Percentiles rank a stretch among this genome's conserved stretches.
phyloP scores from a whole-genome alignment of 495 filamentous ascomycete genomes.

The Staphylotrichum tortipilum region DNA sequence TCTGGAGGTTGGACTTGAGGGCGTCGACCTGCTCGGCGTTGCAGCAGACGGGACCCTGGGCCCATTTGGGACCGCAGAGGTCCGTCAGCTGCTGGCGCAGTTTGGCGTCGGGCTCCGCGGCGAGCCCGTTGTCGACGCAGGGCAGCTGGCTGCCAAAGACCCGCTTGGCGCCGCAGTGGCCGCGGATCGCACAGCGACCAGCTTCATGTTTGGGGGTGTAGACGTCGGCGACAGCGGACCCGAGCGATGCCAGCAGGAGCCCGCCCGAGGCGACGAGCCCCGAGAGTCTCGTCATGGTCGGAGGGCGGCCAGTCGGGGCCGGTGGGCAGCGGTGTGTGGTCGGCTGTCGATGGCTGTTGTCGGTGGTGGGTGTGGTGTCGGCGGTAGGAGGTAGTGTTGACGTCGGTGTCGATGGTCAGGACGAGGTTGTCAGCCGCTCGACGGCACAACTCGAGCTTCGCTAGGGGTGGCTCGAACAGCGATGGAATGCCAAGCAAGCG shows the following conservation, averaged over 20 bases:
- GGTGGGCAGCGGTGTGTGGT: too few species aligned
- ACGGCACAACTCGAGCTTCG: slow-evolving; percentile 23
- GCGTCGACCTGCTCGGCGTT: slow-evolving; percentile 71
- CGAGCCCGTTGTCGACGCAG: slow-evolving; percentile 85
- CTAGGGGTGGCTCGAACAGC: too few species aligned
- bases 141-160: slow-evolving; percentile 83
- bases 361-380: too few species aligned
- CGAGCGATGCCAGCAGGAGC: slow-evolving; percentile 29
- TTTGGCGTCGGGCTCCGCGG: slow-evolving; percentile 58
- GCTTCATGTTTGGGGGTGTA: slow-evolving; percentile 65
- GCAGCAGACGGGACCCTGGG: slow-evolving; percentile 75
- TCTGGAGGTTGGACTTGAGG: slow-evolving; percentile 70
- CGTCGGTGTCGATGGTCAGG: too few species aligned
- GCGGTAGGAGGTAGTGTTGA: too few species aligned
- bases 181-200: slow-evolving; percentile 84
- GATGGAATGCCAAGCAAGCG: too few species aligned
- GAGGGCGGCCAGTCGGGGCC: too few species aligned
- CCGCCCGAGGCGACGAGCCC: slow-evolving; percentile 28
- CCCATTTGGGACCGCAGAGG: slow-evolving; percentile 82
- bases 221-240: slow-evolving; percentile 21
- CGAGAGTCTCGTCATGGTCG: slow-evolving; percentile 24
- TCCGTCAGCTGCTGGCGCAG: slow-evolving; percentile 68
- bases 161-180: slow-evolving; percentile 80
- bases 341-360: too few species aligned
- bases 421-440: slow-evolving; percentile 18